Evolutionary conservation across 495 filamentous ascomycete genomes (phyloP).

Genomic region (Cercophora sp.): DNA sequence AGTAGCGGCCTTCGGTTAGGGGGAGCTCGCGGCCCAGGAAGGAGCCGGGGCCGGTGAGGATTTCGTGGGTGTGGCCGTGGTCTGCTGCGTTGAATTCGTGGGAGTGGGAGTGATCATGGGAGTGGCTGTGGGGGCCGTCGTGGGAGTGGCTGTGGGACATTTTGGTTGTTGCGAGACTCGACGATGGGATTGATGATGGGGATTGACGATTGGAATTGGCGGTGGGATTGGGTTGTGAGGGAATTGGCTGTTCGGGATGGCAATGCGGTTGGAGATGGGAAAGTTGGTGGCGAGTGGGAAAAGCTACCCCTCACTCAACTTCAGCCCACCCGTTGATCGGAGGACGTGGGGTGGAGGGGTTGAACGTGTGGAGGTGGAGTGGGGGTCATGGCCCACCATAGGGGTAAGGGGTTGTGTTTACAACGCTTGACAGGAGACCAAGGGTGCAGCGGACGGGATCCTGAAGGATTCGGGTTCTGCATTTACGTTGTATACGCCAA

Average conservation of each 20-base stretch:
- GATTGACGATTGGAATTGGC: background rate
- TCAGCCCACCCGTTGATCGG: no score
- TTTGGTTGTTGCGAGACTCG: background rate
- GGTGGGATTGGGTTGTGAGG: background rate
- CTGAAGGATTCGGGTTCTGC: no score
- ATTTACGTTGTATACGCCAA: no score
- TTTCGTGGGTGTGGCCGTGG: conserved; percentile 94
- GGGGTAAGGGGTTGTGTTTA: no score
- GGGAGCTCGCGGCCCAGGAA: conserved; percentile 91
- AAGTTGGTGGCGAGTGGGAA: no score
- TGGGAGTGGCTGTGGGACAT: conserved; percentile 26
- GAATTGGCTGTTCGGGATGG: background rate
- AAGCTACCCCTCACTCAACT: no score
- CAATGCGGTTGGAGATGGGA: no score
- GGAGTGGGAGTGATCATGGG: conserved; percentile 56
- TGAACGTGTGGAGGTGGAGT: no score
- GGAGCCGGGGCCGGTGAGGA: conserved; percentile 89
- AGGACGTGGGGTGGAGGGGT: no score
- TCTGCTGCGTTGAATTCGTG: conserved; percentile 58
- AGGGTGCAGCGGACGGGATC: no score
- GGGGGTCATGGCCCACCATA: no score
- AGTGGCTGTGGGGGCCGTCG: conserved; percentile 26
- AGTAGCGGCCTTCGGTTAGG: conserved; percentile 79
- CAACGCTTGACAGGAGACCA: no score
- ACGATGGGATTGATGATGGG: background rate